Evolutionary conservation across 176 grass and related monocot genomes (phyloP).

Genomic region (Lolium perenne): DNA sequence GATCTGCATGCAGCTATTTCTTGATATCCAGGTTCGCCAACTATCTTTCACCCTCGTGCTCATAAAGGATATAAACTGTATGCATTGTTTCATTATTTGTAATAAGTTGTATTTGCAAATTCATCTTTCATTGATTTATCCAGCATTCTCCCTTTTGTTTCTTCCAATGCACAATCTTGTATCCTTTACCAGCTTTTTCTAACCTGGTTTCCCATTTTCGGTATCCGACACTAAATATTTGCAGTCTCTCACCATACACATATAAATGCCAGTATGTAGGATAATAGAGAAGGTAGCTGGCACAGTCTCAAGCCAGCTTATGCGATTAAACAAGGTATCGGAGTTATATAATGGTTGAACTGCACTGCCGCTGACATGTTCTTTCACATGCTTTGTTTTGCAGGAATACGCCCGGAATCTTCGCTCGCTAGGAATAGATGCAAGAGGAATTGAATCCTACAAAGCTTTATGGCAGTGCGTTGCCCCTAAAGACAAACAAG

Average conservation of each 20-base stretch:
- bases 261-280: neutral
- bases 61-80: neutral
- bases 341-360: neutral
- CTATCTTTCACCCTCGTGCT: neutral
- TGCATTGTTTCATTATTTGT: neutral
- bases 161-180: neutral
- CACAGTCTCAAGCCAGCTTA: neutral
- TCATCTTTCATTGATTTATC: neutral
- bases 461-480: constrained; percentile 88
- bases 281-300: neutral
- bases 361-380: neutral
- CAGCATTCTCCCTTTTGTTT: neutral
- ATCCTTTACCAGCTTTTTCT: neutral
- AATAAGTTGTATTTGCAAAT: constrained; percentile 28
- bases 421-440: constrained; percentile 67
- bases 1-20: constrained; percentile 99
- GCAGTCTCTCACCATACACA: neutral
- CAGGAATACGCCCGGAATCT: constrained; percentile 96
- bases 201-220: neutral
- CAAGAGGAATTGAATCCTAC: constrained; percentile 70
- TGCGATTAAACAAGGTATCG: neutral
- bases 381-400: constrained; percentile 29
- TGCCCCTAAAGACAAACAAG: constrained; percentile 94
- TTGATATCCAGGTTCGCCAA: constrained; percentile 85
- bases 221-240: neutral